Conservation (phyloP, 768 basidiomycete genomes). For the Lactifluus piperatus region DNA sequence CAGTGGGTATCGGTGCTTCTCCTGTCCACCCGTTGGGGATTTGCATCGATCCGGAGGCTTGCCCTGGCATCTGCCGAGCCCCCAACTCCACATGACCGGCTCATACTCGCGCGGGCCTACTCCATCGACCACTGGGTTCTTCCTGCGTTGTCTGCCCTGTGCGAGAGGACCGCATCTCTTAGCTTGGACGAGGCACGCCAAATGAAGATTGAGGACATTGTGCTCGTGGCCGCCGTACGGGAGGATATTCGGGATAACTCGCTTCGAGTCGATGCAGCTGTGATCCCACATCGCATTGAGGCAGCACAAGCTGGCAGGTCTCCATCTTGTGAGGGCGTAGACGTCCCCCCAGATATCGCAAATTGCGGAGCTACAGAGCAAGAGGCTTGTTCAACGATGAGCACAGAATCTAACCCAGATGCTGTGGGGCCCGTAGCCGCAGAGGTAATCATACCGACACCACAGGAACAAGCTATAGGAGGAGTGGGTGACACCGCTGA, state of each 20-base stretch:
- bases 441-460: not conserved
- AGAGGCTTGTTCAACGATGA: not conserved
- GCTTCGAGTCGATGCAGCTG: not conserved
- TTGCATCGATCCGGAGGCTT: constrained; percentile 22
- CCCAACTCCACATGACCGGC: not conserved
- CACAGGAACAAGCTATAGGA: too few species aligned
- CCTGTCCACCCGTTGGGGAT: constrained; percentile 25
- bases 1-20: constrained; percentile 22
- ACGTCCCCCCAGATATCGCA: not conserved
- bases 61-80: not conserved
- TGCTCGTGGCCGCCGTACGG: constrained; percentile 1
- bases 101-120: constrained; percentile 4
- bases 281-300: not conserved
- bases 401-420: not conserved
- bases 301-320: not conserved
- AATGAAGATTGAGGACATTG: constrained; percentile 8
- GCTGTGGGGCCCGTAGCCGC: not conserved
- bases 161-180: not conserved
- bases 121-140: constrained; percentile 4
- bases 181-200: not conserved
- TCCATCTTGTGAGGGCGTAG: too few species aligned
- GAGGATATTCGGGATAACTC: not conserved
- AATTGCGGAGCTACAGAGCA: not conserved
- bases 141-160: constrained; percentile 1
- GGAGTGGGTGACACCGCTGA: not conserved